phyloP scores from a whole-genome alignment of 1,284 basidiomycete species.

The Xanthoconium separans region DNA sequence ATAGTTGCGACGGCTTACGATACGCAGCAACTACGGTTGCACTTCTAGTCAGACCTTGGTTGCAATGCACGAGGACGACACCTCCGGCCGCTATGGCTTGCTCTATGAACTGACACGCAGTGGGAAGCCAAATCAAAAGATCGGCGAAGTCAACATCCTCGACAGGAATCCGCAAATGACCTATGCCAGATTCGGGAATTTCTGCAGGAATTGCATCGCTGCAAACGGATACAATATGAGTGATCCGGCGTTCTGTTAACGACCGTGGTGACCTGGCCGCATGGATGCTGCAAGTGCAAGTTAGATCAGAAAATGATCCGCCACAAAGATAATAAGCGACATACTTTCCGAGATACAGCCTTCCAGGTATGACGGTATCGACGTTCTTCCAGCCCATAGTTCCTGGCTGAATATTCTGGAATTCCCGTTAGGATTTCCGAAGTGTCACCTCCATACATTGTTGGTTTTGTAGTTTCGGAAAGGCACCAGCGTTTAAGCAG shows the following conservation, averaged over 20 bases:
- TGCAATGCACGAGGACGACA: constrained; percentile 80
- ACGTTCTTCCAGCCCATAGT: constrained; percentile 73
- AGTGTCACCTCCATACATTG: constrained; percentile 21
- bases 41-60: constrained; percentile 79
- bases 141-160: constrained; percentile 85
- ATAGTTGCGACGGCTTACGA: constrained; percentile 42
- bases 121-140: constrained; percentile 75
- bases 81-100: constrained; percentile 66
- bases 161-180: constrained; percentile 68
- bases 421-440: constrained; percentile 30
- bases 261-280: constrained; percentile 73
- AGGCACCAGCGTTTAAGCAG: constrained; percentile 20
- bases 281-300: constrained; percentile 48
- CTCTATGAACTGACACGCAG: constrained; percentile 78
- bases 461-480: constrained; percentile 34
- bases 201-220: constrained; percentile 72
- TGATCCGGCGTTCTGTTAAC: constrained; percentile 70
- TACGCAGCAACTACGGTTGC: constrained; percentile 84
- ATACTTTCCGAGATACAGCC: constrained; percentile 76
- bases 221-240: constrained; percentile 76
- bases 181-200: constrained; percentile 66
- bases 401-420: constrained; percentile 23
- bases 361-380: constrained; percentile 65
- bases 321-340: constrained; percentile 29
- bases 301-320: constrained; percentile 27